Conservation (phyloP, 2,329 filamentous ascomycete genomes). For the Stenocarpella maydis region DNA sequence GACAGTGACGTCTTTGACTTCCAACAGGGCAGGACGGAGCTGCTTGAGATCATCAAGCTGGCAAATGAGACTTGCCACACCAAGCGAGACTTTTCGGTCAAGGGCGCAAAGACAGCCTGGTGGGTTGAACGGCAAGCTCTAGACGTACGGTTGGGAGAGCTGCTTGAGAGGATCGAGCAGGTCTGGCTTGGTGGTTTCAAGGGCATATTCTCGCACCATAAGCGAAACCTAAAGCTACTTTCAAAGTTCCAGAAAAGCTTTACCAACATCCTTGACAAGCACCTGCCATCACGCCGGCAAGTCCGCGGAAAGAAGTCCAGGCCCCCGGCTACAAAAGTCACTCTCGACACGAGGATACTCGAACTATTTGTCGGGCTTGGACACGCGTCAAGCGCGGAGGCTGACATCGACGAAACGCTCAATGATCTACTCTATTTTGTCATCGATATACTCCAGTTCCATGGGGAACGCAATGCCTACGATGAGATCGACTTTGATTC, state of each 20-base stretch:
- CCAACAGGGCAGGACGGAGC: slow-evolving; percentile 78
- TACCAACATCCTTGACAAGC: slow-evolving; percentile 79
- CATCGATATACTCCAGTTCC: slow-evolving; percentile 94
- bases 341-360: slow-evolving; percentile 70
- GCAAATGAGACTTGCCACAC: slow-evolving; percentile 87
- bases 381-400: slow-evolving; percentile 70
- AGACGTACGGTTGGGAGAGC: slow-evolving; percentile 77
- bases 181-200: slow-evolving; percentile 96
- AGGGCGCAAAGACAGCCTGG: slow-evolving; percentile 83
- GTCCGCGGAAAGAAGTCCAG: slow-evolving; percentile 63
- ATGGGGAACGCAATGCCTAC: slow-evolving; percentile 94
- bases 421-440: slow-evolving; percentile 95
- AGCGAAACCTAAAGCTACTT: slow-evolving; percentile 69
- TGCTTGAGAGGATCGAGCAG: slow-evolving; percentile 86
- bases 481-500: slow-evolving; percentile 96
- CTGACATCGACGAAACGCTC: slow-evolving; percentile 86
- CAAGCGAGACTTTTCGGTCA: slow-evolving; percentile 73
- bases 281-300: slow-evolving; percentile 83
- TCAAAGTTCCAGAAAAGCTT: slow-evolving; percentile 81
- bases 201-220: slow-evolving; percentile 86
- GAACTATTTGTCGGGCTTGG: slow-evolving; percentile 90
- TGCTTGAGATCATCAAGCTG: slow-evolving; percentile 81
- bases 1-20: slow-evolving; percentile 85
- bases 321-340: slow-evolving; percentile 49
- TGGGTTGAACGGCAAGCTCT: slow-evolving; percentile 86